phyloP scores from a whole-genome alignment of 345 rosid genomes.

The Corchorus olitorius region DNA sequence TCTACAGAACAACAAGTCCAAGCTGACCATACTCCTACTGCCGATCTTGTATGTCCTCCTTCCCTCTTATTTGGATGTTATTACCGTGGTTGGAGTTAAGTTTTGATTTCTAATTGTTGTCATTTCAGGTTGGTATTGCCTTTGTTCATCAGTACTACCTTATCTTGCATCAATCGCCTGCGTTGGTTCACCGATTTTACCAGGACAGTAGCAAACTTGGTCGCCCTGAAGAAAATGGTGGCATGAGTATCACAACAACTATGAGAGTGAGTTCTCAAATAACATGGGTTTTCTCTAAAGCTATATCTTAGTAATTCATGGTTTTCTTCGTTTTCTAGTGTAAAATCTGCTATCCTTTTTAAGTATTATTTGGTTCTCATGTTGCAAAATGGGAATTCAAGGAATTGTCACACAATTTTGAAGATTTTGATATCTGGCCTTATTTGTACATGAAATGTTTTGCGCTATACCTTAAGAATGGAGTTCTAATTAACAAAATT shows the following conservation, averaged over 20 bases:
- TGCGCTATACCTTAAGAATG: neutral
- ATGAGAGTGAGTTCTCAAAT: slow-evolving; percentile 59
- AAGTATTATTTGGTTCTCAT: neutral
- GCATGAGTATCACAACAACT: slow-evolving; percentile 76
- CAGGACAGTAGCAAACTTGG: slow-evolving; percentile 94
- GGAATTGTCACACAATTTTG: neutral
- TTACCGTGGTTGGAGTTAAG: neutral
- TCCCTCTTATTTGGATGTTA: neutral
- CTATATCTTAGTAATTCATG: neutral
- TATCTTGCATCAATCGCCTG: slow-evolving; percentile 86
- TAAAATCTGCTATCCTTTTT: neutral
- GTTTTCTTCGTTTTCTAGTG: neutral
- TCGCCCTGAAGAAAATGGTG: slow-evolving; percentile 72
- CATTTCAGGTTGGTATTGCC: slow-evolving; percentile 77
- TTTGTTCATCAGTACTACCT: slow-evolving; percentile 96
- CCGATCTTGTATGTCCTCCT: slow-evolving; percentile 33
- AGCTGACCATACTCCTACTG: slow-evolving; percentile 40
- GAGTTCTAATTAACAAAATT: neutral
- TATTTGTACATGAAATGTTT: neutral
- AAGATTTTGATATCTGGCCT: neutral
- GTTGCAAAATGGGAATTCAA: neutral
- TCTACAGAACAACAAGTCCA: slow-evolving; percentile 48
- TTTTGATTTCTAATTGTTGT: neutral
- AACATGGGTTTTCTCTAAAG: neutral
- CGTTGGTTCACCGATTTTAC: slow-evolving; percentile 87